A percentile compares a stretch with the other conserved stretches of the same genome.
Conservation (phyloP, 2,329 filamentous ascomycete species). For the Xylariales sp. region DNA sequence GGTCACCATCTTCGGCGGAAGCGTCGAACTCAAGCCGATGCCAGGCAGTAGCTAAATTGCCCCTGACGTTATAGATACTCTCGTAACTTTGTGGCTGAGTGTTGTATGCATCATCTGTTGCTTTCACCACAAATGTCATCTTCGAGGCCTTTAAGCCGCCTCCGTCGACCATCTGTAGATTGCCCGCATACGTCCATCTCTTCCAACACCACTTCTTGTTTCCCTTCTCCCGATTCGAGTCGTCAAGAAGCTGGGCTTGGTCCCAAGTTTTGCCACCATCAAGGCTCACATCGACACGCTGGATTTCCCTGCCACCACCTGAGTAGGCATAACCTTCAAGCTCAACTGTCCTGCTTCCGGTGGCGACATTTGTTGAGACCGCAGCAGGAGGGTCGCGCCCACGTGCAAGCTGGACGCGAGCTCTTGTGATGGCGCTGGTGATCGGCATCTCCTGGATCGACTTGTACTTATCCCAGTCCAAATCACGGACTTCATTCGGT, state of each 20-base stretch:
- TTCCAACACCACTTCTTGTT: conserved; percentile 59
- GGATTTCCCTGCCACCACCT: conserved; percentile 60
- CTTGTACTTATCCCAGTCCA: conserved; percentile 58
- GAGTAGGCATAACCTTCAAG: conserved; percentile 64
- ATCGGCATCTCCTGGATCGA: conserved; percentile 66
- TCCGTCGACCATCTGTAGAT: conserved; percentile 30
- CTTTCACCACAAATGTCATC: conserved; percentile 58
- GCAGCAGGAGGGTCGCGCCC: conserved; percentile 11
- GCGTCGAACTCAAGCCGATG: conserved; percentile 44
- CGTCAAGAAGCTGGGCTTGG: conserved; percentile 55
- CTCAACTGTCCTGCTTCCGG: conserved; percentile 19
- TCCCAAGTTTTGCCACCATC: conserved; percentile 62
- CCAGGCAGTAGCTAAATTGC: conserved; percentile 64
- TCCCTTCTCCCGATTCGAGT: conserved; percentile 31
- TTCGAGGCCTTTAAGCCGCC: conserved; percentile 30
- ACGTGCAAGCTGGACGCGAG: conserved; percentile 16
- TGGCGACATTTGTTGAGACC: too few species aligned
- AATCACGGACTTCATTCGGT: conserved; percentile 52
- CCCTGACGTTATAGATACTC: conserved; percentile 59
- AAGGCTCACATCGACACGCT: conserved; percentile 62
- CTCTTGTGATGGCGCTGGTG: conserved; percentile 58
- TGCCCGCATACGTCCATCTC: conserved; percentile 54
- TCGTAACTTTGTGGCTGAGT: conserved; percentile 58
- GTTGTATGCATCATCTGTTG: conserved; percentile 62
- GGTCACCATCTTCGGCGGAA: neutral